A percentile compares a stretch with the other conserved stretches of the same genome.
phyloP scores from a whole-genome alignment of 2,329 filamentous ascomycete species.

The Raffaelea ambrosiae region DNA sequence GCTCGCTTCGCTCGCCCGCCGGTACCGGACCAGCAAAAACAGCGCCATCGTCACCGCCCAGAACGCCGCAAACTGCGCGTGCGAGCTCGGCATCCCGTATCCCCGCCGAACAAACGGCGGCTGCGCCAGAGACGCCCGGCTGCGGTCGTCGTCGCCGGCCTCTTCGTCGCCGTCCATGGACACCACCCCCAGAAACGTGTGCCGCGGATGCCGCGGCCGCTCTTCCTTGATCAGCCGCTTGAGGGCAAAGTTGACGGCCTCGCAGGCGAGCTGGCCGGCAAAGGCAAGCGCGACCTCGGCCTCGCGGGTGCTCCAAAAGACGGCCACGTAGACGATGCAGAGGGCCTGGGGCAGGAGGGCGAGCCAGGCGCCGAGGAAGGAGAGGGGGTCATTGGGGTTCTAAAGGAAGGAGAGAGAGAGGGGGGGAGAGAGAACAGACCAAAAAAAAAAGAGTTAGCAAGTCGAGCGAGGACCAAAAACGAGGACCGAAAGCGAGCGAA shows the following conservation, averaged over 20 bases:
- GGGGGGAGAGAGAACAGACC: background rate
- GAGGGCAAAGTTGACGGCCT: conserved; percentile 79
- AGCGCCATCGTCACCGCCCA: conserved; percentile 78
- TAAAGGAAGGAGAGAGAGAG: conserved; percentile 23
- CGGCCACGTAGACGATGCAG: conserved; percentile 79
- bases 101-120: conserved; percentile 32
- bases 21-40: conserved; percentile 77
- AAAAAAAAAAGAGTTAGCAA: background rate
- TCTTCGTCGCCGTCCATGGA: background rate
- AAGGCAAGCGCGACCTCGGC: conserved; percentile 86
- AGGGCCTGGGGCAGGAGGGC: conserved; percentile 89
- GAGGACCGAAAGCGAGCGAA: background rate
- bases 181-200: conserved; percentile 42
- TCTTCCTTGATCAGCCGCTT: conserved; percentile 92
- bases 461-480: background rate
- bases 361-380: conserved; percentile 85
- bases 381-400: conserved; percentile 80
- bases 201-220: conserved; percentile 69
- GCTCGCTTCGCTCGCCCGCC: conserved; percentile 28
- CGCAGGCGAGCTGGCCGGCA: conserved; percentile 82
- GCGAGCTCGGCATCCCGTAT: conserved; percentile 93
- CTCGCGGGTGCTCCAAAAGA: conserved; percentile 88
- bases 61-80: conserved; percentile 90
- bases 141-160: background rate
- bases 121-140: background rate